These are phyloP conservation scores for Xylaria sp. DNA, from an alignment of 495 filamentous ascomycete species.

Conservation along the genomic window DNA sequence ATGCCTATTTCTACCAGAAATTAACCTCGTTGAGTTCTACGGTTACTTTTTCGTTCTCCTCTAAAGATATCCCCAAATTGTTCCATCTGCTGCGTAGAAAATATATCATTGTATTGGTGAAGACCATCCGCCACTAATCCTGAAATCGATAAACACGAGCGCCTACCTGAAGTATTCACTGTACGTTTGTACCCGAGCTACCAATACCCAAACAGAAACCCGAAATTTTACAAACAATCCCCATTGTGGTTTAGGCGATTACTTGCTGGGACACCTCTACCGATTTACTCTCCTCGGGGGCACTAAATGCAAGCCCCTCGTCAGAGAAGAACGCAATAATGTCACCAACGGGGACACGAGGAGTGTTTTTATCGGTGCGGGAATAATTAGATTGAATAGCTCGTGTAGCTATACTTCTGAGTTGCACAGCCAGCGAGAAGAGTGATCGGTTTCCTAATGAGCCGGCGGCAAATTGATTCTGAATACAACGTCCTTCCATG, in stretches of 20 bases:
- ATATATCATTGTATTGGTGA: not conserved
- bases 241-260: not conserved
- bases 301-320: not conserved
- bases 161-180: not conserved
- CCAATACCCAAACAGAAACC: not conserved
- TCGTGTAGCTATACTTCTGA: not conserved
- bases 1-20: too few species aligned
- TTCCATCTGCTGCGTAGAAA: too few species aligned
- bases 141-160: not conserved
- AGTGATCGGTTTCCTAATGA: not conserved
- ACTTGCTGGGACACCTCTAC: not conserved
- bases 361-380: not conserved
- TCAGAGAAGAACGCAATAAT: not conserved
- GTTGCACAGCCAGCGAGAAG: not conserved
- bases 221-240: not conserved
- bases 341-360: not conserved
- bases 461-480: not conserved
- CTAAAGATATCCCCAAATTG: too few species aligned
- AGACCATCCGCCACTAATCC: not conserved
- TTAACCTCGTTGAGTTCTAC: too few species aligned
- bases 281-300: not conserved
- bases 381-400: not conserved
- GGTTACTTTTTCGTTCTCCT: too few species aligned
- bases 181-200: not conserved
- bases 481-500: not conserved